A percentile compares a stretch with the other conserved stretches of the same genome.
phyloP scores from a whole-genome alignment of 768 basidiomycete species.

The Amanita inopinata region DNA sequence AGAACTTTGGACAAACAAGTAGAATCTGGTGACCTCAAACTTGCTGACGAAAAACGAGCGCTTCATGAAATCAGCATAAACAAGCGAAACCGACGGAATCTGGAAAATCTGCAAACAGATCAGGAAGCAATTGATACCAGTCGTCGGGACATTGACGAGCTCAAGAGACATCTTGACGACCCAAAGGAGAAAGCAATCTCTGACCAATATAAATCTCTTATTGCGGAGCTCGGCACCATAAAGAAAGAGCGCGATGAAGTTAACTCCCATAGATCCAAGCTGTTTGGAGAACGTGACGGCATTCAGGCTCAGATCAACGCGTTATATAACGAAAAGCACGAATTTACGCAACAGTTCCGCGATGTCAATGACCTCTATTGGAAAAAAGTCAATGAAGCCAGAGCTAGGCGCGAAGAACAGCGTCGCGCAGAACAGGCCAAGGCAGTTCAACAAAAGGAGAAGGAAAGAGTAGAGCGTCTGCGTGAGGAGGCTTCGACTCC shows the following conservation, averaged over 20 bases:
- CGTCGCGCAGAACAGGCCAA: conserved; percentile 66
- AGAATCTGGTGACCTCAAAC: conserved; percentile 84
- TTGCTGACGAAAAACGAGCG: conserved; percentile 93
- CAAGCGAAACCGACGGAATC: conserved; percentile 60
- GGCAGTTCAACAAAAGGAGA: conserved; percentile 72
- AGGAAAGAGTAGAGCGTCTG: conserved; percentile 69
- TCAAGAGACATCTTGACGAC: conserved; percentile 80
- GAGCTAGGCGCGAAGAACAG: conserved; percentile 71
- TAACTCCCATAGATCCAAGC: conserved; percentile 67
- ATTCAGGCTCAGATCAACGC: conserved; percentile 60
- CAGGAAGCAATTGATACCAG: conserved; percentile 79
- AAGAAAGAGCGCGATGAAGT: conserved; percentile 83
- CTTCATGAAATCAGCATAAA: conserved; percentile 77
- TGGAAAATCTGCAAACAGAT: conserved; percentile 75
- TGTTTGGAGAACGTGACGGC: conserved; percentile 79
- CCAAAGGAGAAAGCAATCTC: conserved; percentile 77
- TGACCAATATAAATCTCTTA: conserved; percentile 74
- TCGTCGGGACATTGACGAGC: conserved; percentile 61
- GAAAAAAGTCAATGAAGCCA: conserved; percentile 81
- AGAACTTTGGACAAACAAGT: conserved; percentile 85
- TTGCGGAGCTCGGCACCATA: conserved; percentile 75
- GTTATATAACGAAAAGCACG: conserved; percentile 71
- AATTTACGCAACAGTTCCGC: conserved; percentile 58
- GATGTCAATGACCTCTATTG: conserved; percentile 80
- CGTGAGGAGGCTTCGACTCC: conserved; percentile 87